Base-by-base conservation (phyloP, 805 yeast genomes). In the Yueomyces sp. region DNA sequence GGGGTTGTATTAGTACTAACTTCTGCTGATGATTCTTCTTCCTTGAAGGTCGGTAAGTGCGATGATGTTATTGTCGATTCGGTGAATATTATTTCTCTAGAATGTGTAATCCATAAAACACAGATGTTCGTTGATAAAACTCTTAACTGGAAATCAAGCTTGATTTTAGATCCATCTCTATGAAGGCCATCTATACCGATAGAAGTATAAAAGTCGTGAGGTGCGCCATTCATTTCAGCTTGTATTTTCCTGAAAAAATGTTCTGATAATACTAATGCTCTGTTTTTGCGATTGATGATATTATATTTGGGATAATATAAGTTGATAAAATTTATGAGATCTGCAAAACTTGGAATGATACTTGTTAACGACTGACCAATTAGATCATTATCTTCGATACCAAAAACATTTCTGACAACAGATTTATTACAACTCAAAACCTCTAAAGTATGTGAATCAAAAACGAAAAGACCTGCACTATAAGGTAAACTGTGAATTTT, bases 51-150 rank as follows among this genome's bases (percentile, higher is more conserved):
- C 6, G 59, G 56, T 44, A 67, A 42, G 46, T 67, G 72, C 0
- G 70, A 66, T 36, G 70, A 69, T 29, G 60, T 54, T 12, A 66
- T 60, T 32, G 56, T 55, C 30, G 60, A 62, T 37, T 60, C 59
- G 32, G 56, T 57, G 30, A 57, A 56, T 3, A 57, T 60, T 28
- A 57, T 63, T 45, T 60, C 64, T 52, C 90, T 76, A 1, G 90
- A 80, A 57, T 84, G 87, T 0, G 95, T 85, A 8, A 90, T 72
- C 96, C 96, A 90, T 26, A 88, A 61, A 3, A 85, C 77, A 42
- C 73, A 71, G 5, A 78, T 68, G 26, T 74, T 77, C 11, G 66
- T 54, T 26, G 75, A 71, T 31, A 84, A 67, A 3, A 85, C 84
- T 45, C 96, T 70, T 42, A 90, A 57, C 60, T 88, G 96, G 11